Percentiles rank a stretch among this genome's conserved stretches.
These are phyloP conservation scores for Candolleomyces efflorescens DNA, from an alignment of 768 basidiomycete genomes.

Conservation along the genomic window DNA sequence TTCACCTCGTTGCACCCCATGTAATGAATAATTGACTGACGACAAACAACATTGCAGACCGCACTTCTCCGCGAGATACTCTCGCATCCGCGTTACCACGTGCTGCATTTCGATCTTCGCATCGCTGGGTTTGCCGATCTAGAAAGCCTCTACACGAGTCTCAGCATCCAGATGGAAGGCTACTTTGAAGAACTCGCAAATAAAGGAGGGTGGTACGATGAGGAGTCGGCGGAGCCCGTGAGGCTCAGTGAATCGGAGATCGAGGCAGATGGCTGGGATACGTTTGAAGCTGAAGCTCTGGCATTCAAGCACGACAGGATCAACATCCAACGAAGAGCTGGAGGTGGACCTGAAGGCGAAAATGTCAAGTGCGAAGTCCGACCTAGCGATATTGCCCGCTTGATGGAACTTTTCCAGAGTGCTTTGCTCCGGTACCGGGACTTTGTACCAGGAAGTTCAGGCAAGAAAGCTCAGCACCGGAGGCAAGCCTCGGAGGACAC, in stretches of 20 bases:
- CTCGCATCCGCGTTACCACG: slow-evolving; percentile 63
- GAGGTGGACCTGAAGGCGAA: slow-evolving; percentile 22
- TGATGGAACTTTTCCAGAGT: slow-evolving; percentile 85
- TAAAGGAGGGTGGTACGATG: slow-evolving; percentile 57
- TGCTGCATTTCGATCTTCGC: slow-evolving; percentile 79
- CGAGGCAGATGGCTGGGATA: slow-evolving; percentile 4
- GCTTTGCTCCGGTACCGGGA: slow-evolving; percentile 59
- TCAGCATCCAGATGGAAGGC: slow-evolving; percentile 78
- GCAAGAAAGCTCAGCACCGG: slow-evolving; percentile 19
- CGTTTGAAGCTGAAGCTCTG: slow-evolving; percentile 5
- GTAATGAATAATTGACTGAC: slow-evolving; percentile 1
- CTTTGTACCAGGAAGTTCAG: slow-evolving; percentile 44
- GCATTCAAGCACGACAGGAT: slow-evolving; percentile 65
- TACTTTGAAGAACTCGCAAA: slow-evolving; percentile 68
- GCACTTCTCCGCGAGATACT: slow-evolving; percentile 77
- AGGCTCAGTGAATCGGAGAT: neutral
- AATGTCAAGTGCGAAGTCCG: slow-evolving; percentile 44
- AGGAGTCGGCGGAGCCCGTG: slow-evolving; percentile 24
- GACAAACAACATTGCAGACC: slow-evolving; percentile 41
- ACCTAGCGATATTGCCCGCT: slow-evolving; percentile 74
- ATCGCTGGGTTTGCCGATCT: slow-evolving; percentile 84
- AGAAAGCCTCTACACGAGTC: slow-evolving; percentile 68
- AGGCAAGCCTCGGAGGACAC: slow-evolving; percentile 25
- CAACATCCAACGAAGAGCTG: slow-evolving; percentile 60
- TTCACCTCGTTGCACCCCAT: neutral